Evolutionary conservation across 140 eudicot genomes (phyloP), one percentile per base, ranked within the genome.

Genomic region (Ambrosia hybrid): DNA sequence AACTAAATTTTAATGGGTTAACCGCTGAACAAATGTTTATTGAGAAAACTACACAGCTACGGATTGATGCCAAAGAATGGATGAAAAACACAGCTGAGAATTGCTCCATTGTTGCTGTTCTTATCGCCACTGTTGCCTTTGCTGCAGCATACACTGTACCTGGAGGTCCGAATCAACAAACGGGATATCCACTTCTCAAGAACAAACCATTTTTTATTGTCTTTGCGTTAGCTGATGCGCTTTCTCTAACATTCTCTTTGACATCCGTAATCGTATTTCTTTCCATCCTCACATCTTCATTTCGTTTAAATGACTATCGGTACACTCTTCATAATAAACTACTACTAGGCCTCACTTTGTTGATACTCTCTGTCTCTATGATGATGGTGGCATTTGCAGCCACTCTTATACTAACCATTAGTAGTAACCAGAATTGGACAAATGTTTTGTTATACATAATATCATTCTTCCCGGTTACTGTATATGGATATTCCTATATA

Each of bases 141-240:
- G 81, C 87, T 16, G 81, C 87, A 37, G 87, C 87, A 11, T 79
- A 79, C 79, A 83, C 87, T 3, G 82, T 83, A 30, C 87, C 84
- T 5, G 86, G 86, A 34, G 86, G 81, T 21, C 70, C 84, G 9
- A 55, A 71, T 60, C 77, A 61, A 73, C 13, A 65, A 6, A 75
- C 80, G 0, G 87, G 87, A 14, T 69, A 71, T 17, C 87, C 84
- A 2, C 46, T 78, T 51, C 87, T 83, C 4, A 12, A 70, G 4
- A 61, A 51, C 51, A 8, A 74, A 14, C 78, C 81, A 4, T 83
- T 78, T 68, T 83, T 83, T 46, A 26, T 75, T 1, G 41, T 73
- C n/a, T 82, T 82, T 46, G 51, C 83, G 9, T 45, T 78, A n/a
- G 51, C 74, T 6, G 86, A 78, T 64, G 83, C 74, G 2, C 81